Percentiles rank a stretch among this genome's conserved stretches.
These are phyloP conservation scores for Cucurbita moschata DNA, from an alignment of 306 rosid species.

Conservation along the genomic window DNA sequence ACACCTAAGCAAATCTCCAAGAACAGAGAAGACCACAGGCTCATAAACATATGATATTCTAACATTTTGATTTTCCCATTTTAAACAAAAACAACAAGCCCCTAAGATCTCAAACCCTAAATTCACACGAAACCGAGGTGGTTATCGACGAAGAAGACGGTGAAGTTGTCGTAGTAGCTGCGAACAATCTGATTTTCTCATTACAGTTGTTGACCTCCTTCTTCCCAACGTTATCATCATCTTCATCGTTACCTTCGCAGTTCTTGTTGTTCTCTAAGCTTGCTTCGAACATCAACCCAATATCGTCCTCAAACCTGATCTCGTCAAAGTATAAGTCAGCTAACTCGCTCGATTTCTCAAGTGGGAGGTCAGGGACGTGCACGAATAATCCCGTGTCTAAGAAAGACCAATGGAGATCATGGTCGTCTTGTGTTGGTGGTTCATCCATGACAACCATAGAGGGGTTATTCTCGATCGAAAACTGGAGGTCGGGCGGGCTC, in stretches of 20 bases:
- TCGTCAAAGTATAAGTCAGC: slow-evolving; percentile 26
- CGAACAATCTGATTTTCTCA: slow-evolving; percentile 8
- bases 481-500: background rate
- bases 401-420: slow-evolving; percentile 39
- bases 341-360: slow-evolving; percentile 19
- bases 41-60: background rate
- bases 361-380: slow-evolving; percentile 18
- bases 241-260: background rate
- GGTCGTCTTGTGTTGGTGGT: slow-evolving; percentile 14
- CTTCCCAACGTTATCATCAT: background rate
- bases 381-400: slow-evolving; percentile 23
- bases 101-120: slow-evolving; percentile 13
- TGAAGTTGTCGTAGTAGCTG: slow-evolving; percentile 13
- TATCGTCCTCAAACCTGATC: slow-evolving; percentile 43
- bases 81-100: background rate
- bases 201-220: slow-evolving; percentile 6
- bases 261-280: slow-evolving; percentile 8
- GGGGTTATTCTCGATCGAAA: slow-evolving; percentile 17
- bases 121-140: slow-evolving; percentile 34
- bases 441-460: slow-evolving; percentile 26
- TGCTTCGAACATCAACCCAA: slow-evolving; percentile 33
- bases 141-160: slow-evolving; percentile 49
- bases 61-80: background rate
- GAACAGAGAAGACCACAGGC: background rate
- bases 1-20: background rate